Evolutionary conservation across 768 basidiomycete species (phyloP), one percentile per base, ranked within the genome.

Genomic region (Mrakia gelida): DNA sequence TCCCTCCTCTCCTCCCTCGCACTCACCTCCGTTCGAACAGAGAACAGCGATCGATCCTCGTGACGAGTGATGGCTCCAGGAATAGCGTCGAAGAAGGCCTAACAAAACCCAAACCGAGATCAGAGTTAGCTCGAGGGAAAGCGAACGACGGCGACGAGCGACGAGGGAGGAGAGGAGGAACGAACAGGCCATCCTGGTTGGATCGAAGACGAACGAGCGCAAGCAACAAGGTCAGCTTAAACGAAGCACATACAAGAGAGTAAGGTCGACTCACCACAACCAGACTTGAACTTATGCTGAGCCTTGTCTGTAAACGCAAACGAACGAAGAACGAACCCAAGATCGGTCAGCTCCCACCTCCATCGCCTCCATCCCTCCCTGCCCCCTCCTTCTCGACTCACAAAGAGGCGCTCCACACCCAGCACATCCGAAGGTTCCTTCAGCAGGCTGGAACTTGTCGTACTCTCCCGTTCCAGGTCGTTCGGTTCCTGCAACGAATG

Each of bases 1-100:
- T 70, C 82, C 75, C 56, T 82, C 95, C 41, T 23, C 41, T 45
- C 21, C 3, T 15, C 2, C 93, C 92, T 88, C 82, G 94, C 96
- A 38, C 89, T 91, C 67, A 98, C 96, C 86, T 97, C 95, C 26
- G 86, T 94, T 71, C 95, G 80, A 10, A 85, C 85, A 88, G 89
- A 91, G 62, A 91, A 91, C 76, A 88, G 84, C 0, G 90, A 84
- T 23, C 78, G 85, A 84, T 97, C 95, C 80, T 91, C 90, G 80
- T 94, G 91, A 68, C 86, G 81, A 78, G 82, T 88, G 43, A 98
- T 92, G 32, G 95, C 93, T 49, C 94, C 95, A 9, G 95, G 95
- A 79, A 96, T 89, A 11, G 94, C 92, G 83, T 96, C 95, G 83
- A 91, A 98, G 88, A 97, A 98, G 0, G 95, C 93, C n/a, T 95